A percentile compares a stretch with the other conserved stretches of the same genome.
phyloP scores from a whole-genome alignment of 139 green algal genomes.

The Micractinium sp. region DNA sequence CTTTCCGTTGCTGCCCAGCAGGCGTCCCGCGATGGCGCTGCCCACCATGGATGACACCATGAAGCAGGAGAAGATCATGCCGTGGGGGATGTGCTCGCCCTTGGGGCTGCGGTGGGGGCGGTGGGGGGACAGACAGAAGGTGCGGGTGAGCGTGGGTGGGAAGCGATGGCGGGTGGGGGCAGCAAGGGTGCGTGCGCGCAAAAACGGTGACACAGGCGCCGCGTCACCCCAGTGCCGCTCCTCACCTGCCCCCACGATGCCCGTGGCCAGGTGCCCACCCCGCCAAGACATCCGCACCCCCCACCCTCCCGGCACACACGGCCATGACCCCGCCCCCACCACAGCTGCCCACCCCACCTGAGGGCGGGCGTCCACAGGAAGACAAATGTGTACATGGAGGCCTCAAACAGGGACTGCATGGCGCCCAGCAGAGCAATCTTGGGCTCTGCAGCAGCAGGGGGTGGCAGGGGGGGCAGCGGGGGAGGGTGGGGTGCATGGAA shows the following conservation, averaged over 20 bases:
- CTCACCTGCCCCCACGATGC: too few species aligned
- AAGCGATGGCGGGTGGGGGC: neutral
- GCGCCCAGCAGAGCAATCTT: slow-evolving; percentile 75
- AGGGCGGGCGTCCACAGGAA: slow-evolving; percentile 98
- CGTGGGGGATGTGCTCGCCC: slow-evolving; percentile 92
- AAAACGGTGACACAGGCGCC: neutral
- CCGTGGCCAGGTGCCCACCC: too few species aligned
- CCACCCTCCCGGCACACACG: neutral
- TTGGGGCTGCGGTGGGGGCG: slow-evolving; percentile 54
- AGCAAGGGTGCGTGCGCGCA: neutral
- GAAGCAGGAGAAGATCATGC: slow-evolving; percentile 96
- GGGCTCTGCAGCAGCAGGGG: slow-evolving; percentile 65
- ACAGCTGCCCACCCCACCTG: neutral
- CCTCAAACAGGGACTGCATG: slow-evolving; percentile 94
- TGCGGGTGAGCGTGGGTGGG: neutral
- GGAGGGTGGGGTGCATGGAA: too few species aligned
- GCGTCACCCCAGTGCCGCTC: too few species aligned
- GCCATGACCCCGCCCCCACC: neutral
- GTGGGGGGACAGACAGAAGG: neutral
- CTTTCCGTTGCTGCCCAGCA: slow-evolving; percentile 55
- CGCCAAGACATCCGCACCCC: too few species aligned
- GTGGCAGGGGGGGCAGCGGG: too few species aligned
- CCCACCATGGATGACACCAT: slow-evolving; percentile 95
- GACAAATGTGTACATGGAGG: slow-evolving; percentile 98
- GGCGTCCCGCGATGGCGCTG: slow-evolving; percentile 65